Percentiles rank a stretch among this genome's conserved stretches.
These are phyloP conservation scores for Byssochlamys sp. DNA, from an alignment of 2,329 filamentous ascomycete species.

Conservation along the genomic window DNA sequence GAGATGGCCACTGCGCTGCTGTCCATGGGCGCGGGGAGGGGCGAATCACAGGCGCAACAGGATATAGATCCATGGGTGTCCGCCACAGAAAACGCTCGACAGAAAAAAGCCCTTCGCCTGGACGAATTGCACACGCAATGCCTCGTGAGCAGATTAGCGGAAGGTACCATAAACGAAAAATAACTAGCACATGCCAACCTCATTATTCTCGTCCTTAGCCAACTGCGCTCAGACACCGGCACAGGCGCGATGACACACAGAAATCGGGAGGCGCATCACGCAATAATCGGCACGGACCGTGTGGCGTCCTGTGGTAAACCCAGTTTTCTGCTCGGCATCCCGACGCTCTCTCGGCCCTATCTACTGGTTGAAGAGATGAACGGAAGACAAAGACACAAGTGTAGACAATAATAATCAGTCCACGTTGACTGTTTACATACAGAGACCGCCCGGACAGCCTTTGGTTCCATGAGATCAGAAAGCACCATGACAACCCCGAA, in stretches of 20 bases:
- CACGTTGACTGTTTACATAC: conserved; percentile 2
- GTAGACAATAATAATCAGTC: background rate
- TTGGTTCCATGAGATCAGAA: background rate
- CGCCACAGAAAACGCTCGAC: background rate
- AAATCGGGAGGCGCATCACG: conserved; percentile 1
- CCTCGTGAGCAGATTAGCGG: background rate
- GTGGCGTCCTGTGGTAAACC: background rate
- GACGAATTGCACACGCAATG: too few species aligned
- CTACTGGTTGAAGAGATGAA: background rate
- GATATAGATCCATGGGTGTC: background rate
- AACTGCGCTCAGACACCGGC: background rate
- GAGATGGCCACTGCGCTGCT: background rate
- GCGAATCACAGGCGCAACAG: background rate
- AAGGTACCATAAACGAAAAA: background rate
- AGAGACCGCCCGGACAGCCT: background rate
- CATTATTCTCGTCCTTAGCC: background rate
- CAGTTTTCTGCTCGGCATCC: background rate
- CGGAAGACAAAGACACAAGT: background rate
- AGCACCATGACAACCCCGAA: conserved; percentile 3
- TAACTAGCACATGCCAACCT: background rate
- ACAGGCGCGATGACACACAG: conserved; percentile 1
- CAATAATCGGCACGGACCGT: background rate
- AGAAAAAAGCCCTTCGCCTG: background rate
- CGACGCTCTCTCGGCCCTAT: background rate
- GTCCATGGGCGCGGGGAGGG: background rate